Conservation (phyloP, 257 asterid species). For the Nicotiana undulata region DNA sequence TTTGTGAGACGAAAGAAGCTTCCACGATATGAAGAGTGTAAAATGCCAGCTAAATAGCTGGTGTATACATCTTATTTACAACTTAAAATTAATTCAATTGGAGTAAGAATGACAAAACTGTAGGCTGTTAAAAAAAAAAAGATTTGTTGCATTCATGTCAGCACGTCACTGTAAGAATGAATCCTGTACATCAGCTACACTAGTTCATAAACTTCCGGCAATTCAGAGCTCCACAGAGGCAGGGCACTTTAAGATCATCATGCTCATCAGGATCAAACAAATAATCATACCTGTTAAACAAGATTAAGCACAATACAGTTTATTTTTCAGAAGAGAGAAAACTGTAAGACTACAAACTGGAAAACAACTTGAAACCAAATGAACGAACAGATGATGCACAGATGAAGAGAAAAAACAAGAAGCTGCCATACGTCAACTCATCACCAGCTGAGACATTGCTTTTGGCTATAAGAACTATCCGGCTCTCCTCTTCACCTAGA, state of each 20-base stretch:
- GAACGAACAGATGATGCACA: background rate
- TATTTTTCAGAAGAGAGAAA: background rate
- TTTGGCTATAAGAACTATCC: slow-evolving; percentile 81
- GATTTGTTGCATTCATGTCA: background rate
- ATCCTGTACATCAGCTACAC: slow-evolving; percentile 15
- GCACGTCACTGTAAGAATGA: slow-evolving; percentile 4
- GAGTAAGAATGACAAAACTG: background rate
- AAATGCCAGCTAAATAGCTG: slow-evolving; percentile 1
- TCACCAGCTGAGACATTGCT: slow-evolving; percentile 66
- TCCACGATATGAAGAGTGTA: background rate
- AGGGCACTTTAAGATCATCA: slow-evolving; percentile 85
- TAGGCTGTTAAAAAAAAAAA: background rate
- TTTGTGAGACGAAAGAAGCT: background rate
- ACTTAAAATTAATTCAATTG: background rate
- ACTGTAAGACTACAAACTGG: background rate
- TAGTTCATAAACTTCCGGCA: slow-evolving; percentile 81
- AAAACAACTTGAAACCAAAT: background rate
- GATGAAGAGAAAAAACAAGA: slow-evolving; percentile 9
- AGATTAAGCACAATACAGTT: background rate
- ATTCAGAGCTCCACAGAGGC: slow-evolving; percentile 69
- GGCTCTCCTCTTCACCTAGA: slow-evolving; percentile 62
- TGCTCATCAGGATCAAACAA: slow-evolving; percentile 79
- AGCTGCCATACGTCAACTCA: slow-evolving; percentile 67
- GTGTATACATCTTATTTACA: background rate
- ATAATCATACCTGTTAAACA: slow-evolving; percentile 69